Conservation (phyloP, 371 early-diverging fungal genomes). For the Circinella umbellata region DNA sequence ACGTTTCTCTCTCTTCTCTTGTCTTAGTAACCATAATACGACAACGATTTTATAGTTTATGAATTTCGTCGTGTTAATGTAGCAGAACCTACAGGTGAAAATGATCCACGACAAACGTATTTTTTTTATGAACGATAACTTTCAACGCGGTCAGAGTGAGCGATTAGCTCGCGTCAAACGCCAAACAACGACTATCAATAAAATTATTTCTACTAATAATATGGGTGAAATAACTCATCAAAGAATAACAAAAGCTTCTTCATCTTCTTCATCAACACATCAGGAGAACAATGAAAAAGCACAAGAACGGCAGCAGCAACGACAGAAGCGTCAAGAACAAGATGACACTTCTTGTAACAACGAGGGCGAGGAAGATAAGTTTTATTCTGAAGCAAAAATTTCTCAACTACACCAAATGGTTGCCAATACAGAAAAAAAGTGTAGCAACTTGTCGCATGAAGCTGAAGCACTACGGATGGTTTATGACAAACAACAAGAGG, state of each 20-base stretch:
- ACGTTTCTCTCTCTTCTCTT: no score
- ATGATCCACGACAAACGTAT: not conserved
- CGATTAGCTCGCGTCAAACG: not conserved
- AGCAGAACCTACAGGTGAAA: not conserved
- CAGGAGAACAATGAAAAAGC: not conserved
- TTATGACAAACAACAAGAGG: slow-evolving; percentile 1
- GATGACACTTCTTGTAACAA: no score
- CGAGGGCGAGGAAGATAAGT: no score
- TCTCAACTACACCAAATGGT: not conserved
- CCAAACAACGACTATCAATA: not conserved
- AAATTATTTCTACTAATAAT: no score
- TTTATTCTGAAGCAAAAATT: not conserved
- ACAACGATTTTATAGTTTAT: slow-evolving; percentile 2
- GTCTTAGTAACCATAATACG: no score
- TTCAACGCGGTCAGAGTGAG: not conserved
- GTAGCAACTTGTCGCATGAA: not conserved
- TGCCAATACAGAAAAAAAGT: not conserved
- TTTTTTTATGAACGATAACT: slow-evolving; percentile 14
- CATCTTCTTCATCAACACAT: not conserved
- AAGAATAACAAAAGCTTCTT: not conserved
- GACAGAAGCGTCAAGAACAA: no score
- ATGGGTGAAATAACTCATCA: no score
- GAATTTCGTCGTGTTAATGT: slow-evolving; percentile 7
- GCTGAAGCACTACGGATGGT: not conserved
- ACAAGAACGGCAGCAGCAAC: no score